Base-by-base conservation (phyloP, 2,329 filamentous ascomycete species). In the Neonectria ditissima region DNA sequence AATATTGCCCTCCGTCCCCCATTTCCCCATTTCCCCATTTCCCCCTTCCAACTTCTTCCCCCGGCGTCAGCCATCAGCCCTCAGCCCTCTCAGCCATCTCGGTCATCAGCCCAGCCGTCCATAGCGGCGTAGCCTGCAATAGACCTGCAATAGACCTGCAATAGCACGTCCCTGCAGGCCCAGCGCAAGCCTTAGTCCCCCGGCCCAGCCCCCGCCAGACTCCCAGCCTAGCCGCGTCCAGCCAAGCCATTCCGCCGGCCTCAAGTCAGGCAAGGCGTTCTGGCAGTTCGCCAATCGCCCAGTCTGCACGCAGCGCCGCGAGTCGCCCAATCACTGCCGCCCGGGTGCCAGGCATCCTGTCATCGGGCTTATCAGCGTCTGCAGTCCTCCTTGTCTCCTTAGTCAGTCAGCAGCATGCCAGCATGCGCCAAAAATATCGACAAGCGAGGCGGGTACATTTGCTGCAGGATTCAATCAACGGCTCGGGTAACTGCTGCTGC, bases 151-250 rank as follows among this genome's bases (percentile, higher is more conserved):
- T n/a, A n/a, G n/a, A 30, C 41, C 30, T 28, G 26, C 26, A 32
- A 47, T 59, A 47, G 56, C 32, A 16, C n/a, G 48, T n/a, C 39
- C 39, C 48, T 59, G 56, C 28, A 53, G 50, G 28, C 57, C 57
- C 48, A 60, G 45, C 56, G 48, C 43, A 54, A 55, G 60, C 54
- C 64, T 70, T 70, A 72, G 68, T 52, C 57, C 43, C 62, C 62
- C 61, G 63, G 60, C 68, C 63, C 41, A 59, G 62, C 62, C 71
- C 66, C 66, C 62, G 62, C 64, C 63, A 70, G 62, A 69, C 63
- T 68, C 62, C 55, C 59, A 65, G 58, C 60, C 70, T 63, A 68
- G 60, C 60, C 39, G 45, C 57, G 65, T 67, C 68, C 63, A 63
- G 67, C 52, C 66, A 66, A 65, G 62, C 69, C 59, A 55, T 60